Base-by-base conservation (phyloP, 257 asterid genomes). In the Leptodermis oblonga region DNA sequence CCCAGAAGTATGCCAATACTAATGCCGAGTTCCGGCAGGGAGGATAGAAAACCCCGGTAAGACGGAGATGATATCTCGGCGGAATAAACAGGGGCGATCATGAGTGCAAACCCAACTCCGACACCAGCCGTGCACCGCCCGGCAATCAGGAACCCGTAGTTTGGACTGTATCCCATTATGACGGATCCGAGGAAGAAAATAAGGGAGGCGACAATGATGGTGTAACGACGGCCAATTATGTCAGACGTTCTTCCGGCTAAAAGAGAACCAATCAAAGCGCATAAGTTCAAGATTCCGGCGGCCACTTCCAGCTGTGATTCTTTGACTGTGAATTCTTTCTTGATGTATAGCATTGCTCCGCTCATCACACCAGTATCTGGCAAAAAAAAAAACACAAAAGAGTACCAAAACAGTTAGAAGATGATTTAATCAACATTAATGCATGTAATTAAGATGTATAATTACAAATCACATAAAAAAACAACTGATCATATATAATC, bases 321-420 rank as follows among this genome's bases (percentile, higher is more conserved):
- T 33, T 78, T 76, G 14, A 90, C 37, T 1, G 33, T 36, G 77
- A 90, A 90, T 73, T 90, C 96, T 42, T 90, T 86, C 62, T 83
- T 84, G 31, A 90, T 86, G 68, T 80, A 90, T 10, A 90, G 80
- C 90, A 90, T 86, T 59, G 96, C 96, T 55, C 96, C 96, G 65
- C 96, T 89, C 85, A 89, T 86, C 67, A 89, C 95, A 6, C 96
- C 96, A 1, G 96, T 89, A 60, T 89, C 96, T 89, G 76, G 56
- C 22, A 59, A 59, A 30, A 33, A 58, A 13, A 28, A 26, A 5
- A 59, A 3, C 13, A 59, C n/a, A n/a, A n/a, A n/a, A 1, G 8
- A 30, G 9, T 41, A 28, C 18, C 39, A 28, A 2, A 56, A 23
- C 30, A 54, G 33, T 51, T n/a, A 18, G 56, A n/a, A n/a, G n/a